phyloP scores from a whole-genome alignment of 345 rosid species.

The Citrus inodora region DNA sequence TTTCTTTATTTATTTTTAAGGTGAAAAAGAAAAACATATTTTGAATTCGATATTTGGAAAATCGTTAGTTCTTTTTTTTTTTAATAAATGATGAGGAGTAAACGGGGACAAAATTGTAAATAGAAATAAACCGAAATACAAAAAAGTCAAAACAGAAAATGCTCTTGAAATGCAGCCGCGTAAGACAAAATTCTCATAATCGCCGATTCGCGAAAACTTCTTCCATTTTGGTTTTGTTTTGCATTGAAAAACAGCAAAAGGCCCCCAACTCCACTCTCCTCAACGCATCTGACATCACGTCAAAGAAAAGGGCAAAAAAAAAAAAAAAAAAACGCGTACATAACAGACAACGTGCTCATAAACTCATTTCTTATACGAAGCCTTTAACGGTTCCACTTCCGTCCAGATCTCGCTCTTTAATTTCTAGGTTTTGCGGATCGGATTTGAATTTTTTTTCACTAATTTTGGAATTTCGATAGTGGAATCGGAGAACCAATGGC shows the following conservation, averaged over 20 bases:
- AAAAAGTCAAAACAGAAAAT: neutral
- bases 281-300: neutral
- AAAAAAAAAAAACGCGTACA: neutral
- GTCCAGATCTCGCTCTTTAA: slow-evolving; percentile 6
- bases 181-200: neutral
- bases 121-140: neutral
- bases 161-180: neutral
- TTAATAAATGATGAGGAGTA: neutral
- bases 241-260: neutral
- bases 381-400: neutral
- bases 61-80: too few relatives aligned
- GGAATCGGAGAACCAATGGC: slow-evolving; percentile 33
- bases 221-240: too few relatives aligned
- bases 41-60: too few relatives aligned
- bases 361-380: neutral
- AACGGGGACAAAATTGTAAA: neutral
- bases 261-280: neutral
- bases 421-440: neutral
- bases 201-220: neutral
- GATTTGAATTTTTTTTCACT: neutral
- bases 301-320: too few relatives aligned
- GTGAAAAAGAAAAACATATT: too few relatives aligned
- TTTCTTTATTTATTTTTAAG: too few relatives aligned
- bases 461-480: slow-evolving; percentile 2
- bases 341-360: neutral